Conservation (phyloP, 2,329 filamentous ascomycete genomes). For the Verticillium tricorpus region DNA sequence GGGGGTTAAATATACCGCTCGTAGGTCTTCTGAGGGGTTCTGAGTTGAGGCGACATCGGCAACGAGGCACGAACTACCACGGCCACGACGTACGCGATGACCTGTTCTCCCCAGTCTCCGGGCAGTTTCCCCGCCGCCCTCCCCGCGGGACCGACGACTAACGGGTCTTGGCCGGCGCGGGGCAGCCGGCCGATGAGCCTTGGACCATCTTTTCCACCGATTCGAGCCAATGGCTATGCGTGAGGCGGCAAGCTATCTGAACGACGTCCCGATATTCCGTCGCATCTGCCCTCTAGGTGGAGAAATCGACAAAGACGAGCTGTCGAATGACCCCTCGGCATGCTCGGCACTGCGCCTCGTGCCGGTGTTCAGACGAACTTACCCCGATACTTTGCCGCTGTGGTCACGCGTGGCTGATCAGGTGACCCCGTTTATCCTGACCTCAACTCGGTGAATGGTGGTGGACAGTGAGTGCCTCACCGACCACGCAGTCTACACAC, state of each 20-base stretch:
- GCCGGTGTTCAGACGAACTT: not conserved
- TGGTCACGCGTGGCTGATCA: not conserved
- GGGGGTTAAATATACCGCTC: not conserved
- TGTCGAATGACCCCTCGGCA: not conserved
- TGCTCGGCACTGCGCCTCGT: not conserved
- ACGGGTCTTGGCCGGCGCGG: not conserved
- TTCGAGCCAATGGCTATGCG: slow-evolving; percentile 2
- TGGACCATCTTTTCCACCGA: not conserved
- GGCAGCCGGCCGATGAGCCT: not conserved
- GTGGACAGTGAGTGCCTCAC: too few relatives aligned
- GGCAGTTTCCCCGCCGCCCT: not conserved
- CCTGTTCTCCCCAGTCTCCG: not conserved
- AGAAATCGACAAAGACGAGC: not conserved
- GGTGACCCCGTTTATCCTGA: not conserved
- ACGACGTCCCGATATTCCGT: slow-evolving; percentile 11
- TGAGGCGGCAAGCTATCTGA: slow-evolving; percentile 2
- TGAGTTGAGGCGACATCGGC: not conserved
- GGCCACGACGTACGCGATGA: not conserved
- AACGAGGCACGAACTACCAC: not conserved
- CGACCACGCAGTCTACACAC: too few relatives aligned
- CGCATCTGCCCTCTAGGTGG: not conserved
- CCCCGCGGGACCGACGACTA: not conserved
- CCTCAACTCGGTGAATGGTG: too few relatives aligned
- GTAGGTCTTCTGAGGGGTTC: not conserved
- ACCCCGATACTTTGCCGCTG: not conserved